Conservation (phyloP, 495 filamentous ascomycete genomes). For the Penicillium turbatum region DNA sequence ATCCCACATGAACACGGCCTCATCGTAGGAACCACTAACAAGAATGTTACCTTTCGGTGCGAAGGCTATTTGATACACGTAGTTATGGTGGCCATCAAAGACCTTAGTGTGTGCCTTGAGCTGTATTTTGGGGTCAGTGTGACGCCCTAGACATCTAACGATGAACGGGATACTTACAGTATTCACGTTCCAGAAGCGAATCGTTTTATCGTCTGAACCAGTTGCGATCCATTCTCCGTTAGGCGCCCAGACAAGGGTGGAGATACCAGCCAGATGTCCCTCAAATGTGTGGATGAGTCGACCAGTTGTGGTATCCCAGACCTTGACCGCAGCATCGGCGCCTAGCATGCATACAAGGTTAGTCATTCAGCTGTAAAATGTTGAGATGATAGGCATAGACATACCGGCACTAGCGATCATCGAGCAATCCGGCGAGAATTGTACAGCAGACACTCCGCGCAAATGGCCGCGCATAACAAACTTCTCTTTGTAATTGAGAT, state of each 20-base stretch:
- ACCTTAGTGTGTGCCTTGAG: constrained; percentile 60
- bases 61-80: constrained; percentile 89
- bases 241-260: constrained; percentile 84
- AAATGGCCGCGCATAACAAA: constrained; percentile 70
- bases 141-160: constrained; percentile 9
- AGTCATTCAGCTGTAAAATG: background rate
- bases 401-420: constrained; percentile 85
- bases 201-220: constrained; percentile 93
- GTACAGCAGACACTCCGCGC: constrained; percentile 75
- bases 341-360: constrained; percentile 40
- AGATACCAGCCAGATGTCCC: constrained; percentile 88
- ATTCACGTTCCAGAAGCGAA: constrained; percentile 83
- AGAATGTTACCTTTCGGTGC: constrained; percentile 95
- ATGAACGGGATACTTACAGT: constrained; percentile 48
- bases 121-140: constrained; percentile 18
- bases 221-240: constrained; percentile 82
- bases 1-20: constrained; percentile 96
- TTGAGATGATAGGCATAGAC: constrained; percentile 15
- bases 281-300: constrained; percentile 80
- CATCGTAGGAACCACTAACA: constrained; percentile 90
- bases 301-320: constrained; percentile 81
- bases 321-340: constrained; percentile 81
- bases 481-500: constrained; percentile 55
- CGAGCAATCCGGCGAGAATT: constrained; percentile 82
- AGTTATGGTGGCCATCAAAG: constrained; percentile 87